phyloP scores from a whole-genome alignment of 192 early-diverging fungal genomes.

The Umbelopsis vinacea region DNA sequence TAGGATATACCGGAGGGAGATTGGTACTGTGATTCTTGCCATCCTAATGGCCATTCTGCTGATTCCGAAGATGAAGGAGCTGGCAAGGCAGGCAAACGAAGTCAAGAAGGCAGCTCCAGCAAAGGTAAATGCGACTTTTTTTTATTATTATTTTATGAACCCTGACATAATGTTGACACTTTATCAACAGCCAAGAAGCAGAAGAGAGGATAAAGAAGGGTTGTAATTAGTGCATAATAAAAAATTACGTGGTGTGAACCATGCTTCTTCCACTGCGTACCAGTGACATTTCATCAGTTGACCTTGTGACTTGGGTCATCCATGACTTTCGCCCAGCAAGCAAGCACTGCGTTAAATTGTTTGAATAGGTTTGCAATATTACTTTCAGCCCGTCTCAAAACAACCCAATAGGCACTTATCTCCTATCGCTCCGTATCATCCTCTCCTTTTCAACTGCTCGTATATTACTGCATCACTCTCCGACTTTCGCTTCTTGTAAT shows the following conservation, averaged over 20 bases:
- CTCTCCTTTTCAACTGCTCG: slow-evolving; percentile 10
- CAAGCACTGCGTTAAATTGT: not conserved
- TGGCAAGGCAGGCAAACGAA: not conserved
- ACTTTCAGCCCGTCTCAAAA: not conserved
- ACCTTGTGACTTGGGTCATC: slow-evolving; percentile 9
- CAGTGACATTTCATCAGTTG: slow-evolving; percentile 18
- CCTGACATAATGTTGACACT: too few species aligned
- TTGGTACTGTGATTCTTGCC: slow-evolving; percentile 59
- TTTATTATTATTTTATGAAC: not conserved
- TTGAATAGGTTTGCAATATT: not conserved
- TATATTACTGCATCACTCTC: slow-evolving; percentile 2
- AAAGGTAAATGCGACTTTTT: not conserved
- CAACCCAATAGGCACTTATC: too few species aligned
- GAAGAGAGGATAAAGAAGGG: not conserved
- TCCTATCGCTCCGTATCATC: not conserved
- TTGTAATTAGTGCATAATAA: not conserved
- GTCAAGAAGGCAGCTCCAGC: not conserved
- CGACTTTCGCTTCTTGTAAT: not conserved
- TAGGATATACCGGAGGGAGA: slow-evolving; percentile 53
- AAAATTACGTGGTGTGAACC: not conserved
- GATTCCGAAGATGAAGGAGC: slow-evolving; percentile 20
- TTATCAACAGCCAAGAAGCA: not conserved
- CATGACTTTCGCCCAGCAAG: not conserved
- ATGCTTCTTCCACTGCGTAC: not conserved
- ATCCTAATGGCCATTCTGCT: slow-evolving; percentile 24